phyloP scores from a whole-genome alignment of 2,329 filamentous ascomycete genomes.

The Massarina eburnea region DNA sequence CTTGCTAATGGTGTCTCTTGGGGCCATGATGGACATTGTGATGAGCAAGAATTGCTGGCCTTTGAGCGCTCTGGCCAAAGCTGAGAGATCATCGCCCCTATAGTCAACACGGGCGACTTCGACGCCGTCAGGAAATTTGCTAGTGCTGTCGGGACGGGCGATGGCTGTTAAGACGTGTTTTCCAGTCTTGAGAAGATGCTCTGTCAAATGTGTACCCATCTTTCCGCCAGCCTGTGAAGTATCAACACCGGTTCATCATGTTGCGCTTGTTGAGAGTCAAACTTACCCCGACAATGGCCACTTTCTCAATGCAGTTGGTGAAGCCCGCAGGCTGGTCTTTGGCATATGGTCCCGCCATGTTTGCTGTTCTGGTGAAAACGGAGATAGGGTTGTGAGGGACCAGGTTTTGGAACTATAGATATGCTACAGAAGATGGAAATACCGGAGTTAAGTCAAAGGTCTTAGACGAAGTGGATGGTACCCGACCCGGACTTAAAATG shows the following conservation, averaged over 20 bases:
- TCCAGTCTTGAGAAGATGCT: conserved; percentile 29
- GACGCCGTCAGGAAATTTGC: conserved; percentile 44
- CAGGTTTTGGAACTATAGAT: no score
- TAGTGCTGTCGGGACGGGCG: conserved; percentile 45
- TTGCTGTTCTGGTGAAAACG: not conserved
- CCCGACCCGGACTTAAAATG: no score
- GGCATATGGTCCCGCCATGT: not conserved
- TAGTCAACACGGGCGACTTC: conserved; percentile 41
- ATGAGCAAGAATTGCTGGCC: conserved; percentile 45
- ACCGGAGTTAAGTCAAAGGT: no score
- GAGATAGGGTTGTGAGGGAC: not conserved
- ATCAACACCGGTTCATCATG: not conserved
- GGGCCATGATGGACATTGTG: conserved; percentile 32
- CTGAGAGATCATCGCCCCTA: conserved; percentile 42
- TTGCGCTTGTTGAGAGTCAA: not conserved
- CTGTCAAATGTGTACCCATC: conserved; percentile 33
- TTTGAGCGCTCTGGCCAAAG: conserved; percentile 36
- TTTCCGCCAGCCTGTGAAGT: conserved; percentile 37
- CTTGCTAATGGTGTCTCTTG: conserved; percentile 28
- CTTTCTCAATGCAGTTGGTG: conserved; percentile 28
- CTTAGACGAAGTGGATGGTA: no score
- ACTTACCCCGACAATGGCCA: conserved; percentile 43
- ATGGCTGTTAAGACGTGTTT: conserved; percentile 43
- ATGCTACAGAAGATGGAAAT: no score
- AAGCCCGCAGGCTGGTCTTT: not conserved